Evolutionary conservation across 1,284 basidiomycete genomes (phyloP), one percentile per base, ranked within the genome.

Genomic region (Amylostereum areolatum): DNA sequence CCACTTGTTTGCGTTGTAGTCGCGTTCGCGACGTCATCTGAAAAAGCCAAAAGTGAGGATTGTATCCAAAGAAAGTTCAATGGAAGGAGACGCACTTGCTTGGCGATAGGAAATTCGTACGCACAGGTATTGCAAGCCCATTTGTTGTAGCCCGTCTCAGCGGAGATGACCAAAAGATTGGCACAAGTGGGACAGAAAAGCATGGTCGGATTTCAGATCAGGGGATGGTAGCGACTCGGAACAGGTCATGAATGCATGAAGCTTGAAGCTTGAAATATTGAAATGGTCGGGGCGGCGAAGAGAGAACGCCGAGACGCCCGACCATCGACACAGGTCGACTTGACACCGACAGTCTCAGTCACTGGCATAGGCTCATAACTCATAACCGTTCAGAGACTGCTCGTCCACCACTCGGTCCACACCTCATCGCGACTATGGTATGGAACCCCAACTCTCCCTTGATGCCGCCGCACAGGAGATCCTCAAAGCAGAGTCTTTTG

Each of bases 151-250:
- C 80, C 86, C 4, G 77, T 84, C 57, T 84, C 85, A 4, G 78
- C 70, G 8, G 83, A 85, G 46, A 97, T 89, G 47, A 92, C 82
- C 12, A 98, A 81, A 51, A 93, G 77, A 66, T 98, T 98, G 43
- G 92, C 84, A 64, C 96, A 99, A 49, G 89, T 93, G 34, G 95
- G 95, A 63, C 96, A 98, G 75, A 97, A 97, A 29, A 96, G 76
- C 92, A 94, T 92, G 1, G 37, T 54, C 35, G n/a, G 28, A n/a
- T 28, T 33, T 24, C 11, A n/a, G 28, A 11, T 18, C 12, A 28
- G 34, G 12, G 25, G 18, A 12, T 8, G 4, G 3, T 4, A 30
- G 5, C 30, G 4, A 8, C n/a, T 12, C 27, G 43, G 12, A 12
- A 18, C 18, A 18, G 18, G 18, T 18, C 18, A 18, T 18, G 18